These are phyloP conservation scores for Arctostaphylos glauca DNA, from an alignment of 148 eudicot species.

Conservation along the genomic window DNA sequence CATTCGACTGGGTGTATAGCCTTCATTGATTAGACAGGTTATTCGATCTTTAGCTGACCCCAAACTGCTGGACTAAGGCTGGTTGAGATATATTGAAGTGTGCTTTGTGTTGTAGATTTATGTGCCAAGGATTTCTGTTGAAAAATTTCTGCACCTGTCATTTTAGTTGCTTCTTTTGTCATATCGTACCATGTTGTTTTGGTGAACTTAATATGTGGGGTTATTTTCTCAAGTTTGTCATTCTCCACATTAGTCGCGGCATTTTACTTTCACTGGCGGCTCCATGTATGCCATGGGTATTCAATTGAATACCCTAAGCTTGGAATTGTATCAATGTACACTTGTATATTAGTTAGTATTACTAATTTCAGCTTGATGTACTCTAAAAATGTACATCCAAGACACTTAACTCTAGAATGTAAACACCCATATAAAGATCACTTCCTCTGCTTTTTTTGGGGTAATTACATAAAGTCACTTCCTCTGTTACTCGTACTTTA, in stretches of 20 bases:
- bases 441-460: too few species aligned
- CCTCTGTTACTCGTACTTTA: too few species aligned
- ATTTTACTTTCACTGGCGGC: not conserved
- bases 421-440: too few species aligned
- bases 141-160: not conserved
- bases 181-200: not conserved
- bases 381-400: too few species aligned
- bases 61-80: not conserved
- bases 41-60: not conserved
- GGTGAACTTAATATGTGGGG: not conserved
- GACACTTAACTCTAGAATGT: too few species aligned
- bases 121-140: not conserved
- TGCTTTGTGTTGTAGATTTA: not conserved
- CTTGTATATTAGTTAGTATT: too few species aligned
- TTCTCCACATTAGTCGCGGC: not conserved
- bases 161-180: not conserved
- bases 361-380: too few species aligned
- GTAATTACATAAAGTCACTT: too few species aligned
- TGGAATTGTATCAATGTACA: too few species aligned
- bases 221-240: not conserved
- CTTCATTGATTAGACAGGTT: not conserved
- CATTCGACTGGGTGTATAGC: not conserved
- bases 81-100: not conserved
- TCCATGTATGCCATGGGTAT: too few species aligned
- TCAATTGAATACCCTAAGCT: too few species aligned